A percentile compares a stretch with the other conserved stretches of the same genome.
Evolutionary conservation across 768 basidiomycete genomes (phyloP).

Genomic region (Mycena rosella): DNA sequence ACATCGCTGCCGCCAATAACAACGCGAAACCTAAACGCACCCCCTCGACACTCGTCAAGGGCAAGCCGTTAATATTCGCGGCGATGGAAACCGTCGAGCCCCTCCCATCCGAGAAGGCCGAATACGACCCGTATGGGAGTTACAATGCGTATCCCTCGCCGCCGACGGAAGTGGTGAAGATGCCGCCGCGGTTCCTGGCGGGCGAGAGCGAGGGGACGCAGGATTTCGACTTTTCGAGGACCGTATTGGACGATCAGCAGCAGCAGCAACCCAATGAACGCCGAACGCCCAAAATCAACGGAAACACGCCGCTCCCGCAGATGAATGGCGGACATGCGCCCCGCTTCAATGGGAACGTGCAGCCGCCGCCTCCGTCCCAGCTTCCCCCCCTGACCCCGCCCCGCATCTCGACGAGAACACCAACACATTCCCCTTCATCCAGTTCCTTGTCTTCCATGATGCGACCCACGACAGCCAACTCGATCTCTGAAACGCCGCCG

Average conservation of each 20-base stretch:
- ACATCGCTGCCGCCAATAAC: constrained; percentile 14
- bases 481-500: neutral
- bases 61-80: constrained; percentile 74
- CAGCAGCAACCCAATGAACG: constrained; percentile 30
- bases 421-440: neutral
- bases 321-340: neutral
- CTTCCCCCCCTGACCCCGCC: constrained; percentile 31
- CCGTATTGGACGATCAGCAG: constrained; percentile 15
- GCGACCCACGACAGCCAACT: neutral
- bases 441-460: neutral
- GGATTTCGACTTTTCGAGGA: constrained; percentile 23
- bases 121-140: constrained; percentile 26
- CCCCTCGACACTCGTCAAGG: constrained; percentile 45
- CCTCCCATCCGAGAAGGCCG: constrained; percentile 37
- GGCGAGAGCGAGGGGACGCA: constrained; percentile 5
- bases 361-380: constrained; percentile 23
- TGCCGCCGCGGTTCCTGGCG: constrained; percentile 21
- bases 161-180: constrained; percentile 22
- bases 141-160: constrained; percentile 24
- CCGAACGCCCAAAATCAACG: constrained; percentile 25
- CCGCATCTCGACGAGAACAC: constrained; percentile 12
- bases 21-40: constrained; percentile 30
- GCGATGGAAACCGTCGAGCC: constrained; percentile 57
- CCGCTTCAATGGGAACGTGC: constrained; percentile 20
- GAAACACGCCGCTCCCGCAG: constrained; percentile 24